Base-by-base conservation (phyloP, 352 stramenopile genomes). In the Plasmopara viticola region DNA sequence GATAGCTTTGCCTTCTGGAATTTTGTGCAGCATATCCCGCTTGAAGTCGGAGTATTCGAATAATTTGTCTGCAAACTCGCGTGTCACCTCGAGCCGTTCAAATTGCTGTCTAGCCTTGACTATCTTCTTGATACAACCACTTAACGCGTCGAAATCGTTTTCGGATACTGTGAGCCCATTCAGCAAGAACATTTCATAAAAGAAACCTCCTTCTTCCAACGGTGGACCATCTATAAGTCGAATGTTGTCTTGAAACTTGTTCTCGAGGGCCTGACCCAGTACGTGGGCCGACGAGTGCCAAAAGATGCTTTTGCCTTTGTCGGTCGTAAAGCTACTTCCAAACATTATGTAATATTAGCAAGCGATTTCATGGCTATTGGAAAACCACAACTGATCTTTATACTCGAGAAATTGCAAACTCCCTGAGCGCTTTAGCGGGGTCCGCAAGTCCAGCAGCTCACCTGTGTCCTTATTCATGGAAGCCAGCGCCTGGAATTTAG, bases 271-370 rank as follows among this genome's bases (percentile, higher is more conserved):
- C 70, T 98, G 92, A 20, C 97, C 97, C 40, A 99, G 78, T n/a
- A 99, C 93, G 66, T 99, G 97, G 0, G 96, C 96, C 0, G 90
- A 98, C n/a, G 95, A 99, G 70, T 99, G 97, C 97, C 97, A 98
- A 64, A 98, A 98, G 4, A 97, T 71, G 44, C 68, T 83, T 56
- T 87, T 87, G 61, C 76, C 79, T 66, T 84, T 68, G 12, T 90
- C 70, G 20, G 60, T 83, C 14, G 64, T 67, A 51, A 90, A 90
- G 52, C 77, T 90, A 57, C 31, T 13, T 25, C 50, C 37, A 42
- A 25, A 31, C 9, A 47, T 5, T 41, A 25, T 25, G 20, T 25
- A 25, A 25, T 3, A 25, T 25, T 25, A 25, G 20, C 20, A 25
- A 25, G 20, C 20, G 3, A 25, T 25, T 25, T 25, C 20, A 25